phyloP scores from a whole-genome alignment of 306 rosid species.

The Gillenia trifoliata region DNA sequence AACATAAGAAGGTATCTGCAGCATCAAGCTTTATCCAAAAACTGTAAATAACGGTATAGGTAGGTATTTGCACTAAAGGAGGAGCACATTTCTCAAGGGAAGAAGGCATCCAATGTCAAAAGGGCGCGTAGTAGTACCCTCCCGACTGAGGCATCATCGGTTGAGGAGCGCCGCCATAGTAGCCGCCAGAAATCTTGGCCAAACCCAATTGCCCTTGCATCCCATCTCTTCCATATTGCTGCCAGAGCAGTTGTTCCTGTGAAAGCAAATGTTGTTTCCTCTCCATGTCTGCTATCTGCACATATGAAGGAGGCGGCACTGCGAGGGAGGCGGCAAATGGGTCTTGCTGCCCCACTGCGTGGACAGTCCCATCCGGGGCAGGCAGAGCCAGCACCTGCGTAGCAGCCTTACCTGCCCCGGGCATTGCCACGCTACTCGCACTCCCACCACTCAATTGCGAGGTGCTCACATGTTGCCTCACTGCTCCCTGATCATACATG shows the following conservation, averaged over 20 bases:
- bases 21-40: not conserved
- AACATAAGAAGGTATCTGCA: not conserved
- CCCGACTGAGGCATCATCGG: constrained; percentile 61
- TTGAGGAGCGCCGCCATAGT: constrained; percentile 32
- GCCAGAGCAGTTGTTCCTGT: constrained; percentile 77
- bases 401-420: constrained; percentile 39
- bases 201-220: constrained; percentile 76
- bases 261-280: constrained; percentile 68
- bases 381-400: constrained; percentile 67
- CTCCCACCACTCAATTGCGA: constrained; percentile 62
- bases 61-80: too few species aligned
- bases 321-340: constrained; percentile 76
- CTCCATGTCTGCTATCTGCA: constrained; percentile 87
- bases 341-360: constrained; percentile 57
- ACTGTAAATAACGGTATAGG: not conserved
- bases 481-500: constrained; percentile 87
- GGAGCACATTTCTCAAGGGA: not conserved
- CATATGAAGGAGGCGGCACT: constrained; percentile 82
- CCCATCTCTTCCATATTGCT: constrained; percentile 68
- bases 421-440: constrained; percentile 70
- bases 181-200: constrained; percentile 44
- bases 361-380: constrained; percentile 72
- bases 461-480: constrained; percentile 65
- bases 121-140: constrained; percentile 53
- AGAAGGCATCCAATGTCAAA: not conserved